phyloP scores from a whole-genome alignment of 495 filamentous ascomycete genomes.

The Friedmanniomyces simplex region DNA sequence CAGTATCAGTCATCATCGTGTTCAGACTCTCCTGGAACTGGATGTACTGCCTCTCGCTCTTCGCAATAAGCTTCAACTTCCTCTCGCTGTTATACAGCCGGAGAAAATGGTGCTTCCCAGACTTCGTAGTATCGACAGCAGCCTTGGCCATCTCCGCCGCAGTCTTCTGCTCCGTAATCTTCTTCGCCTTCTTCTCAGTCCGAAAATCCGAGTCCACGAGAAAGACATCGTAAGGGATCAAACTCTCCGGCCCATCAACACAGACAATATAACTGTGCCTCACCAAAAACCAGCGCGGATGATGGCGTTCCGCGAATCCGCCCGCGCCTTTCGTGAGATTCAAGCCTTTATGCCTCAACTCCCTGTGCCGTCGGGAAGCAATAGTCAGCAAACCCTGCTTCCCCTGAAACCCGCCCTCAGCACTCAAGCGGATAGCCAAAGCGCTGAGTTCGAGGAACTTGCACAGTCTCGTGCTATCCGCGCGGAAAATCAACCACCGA shows the following conservation, averaged over 20 bases:
- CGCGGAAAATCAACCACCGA: conserved; percentile 84
- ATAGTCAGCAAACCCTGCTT: conserved; percentile 80
- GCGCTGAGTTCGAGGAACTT: conserved; percentile 94
- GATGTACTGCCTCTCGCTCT: conserved; percentile 75
- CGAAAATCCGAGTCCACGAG: conserved; percentile 78
- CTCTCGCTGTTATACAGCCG: conserved; percentile 79
- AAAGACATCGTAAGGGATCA: conserved; percentile 99
- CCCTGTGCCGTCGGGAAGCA: conserved; percentile 4
- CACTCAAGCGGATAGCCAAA: conserved; percentile 85
- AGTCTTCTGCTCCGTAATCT: conserved; percentile 46
- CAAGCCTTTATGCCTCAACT: conserved; percentile 6
- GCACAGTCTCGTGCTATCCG: conserved; percentile 91
- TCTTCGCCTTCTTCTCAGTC: conserved; percentile 56
- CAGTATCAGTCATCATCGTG: conserved; percentile 68
- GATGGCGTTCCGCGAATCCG: conserved; percentile 65
- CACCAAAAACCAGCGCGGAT: conserved; percentile 96
- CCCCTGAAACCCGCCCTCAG: conserved; percentile 92
- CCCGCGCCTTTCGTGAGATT: conserved; percentile 36
- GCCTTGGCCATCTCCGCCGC: conserved; percentile 37
- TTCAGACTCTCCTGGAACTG: conserved; percentile 90
- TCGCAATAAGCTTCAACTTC: conserved; percentile 80
- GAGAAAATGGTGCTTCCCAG: conserved; percentile 72
- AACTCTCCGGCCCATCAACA: conserved; percentile 92
- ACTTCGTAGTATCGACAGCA: conserved; percentile 52
- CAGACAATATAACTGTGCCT: conserved; percentile 95